phyloP scores from a whole-genome alignment of 208 protist species.

The Wallacemonas sp. region DNA sequence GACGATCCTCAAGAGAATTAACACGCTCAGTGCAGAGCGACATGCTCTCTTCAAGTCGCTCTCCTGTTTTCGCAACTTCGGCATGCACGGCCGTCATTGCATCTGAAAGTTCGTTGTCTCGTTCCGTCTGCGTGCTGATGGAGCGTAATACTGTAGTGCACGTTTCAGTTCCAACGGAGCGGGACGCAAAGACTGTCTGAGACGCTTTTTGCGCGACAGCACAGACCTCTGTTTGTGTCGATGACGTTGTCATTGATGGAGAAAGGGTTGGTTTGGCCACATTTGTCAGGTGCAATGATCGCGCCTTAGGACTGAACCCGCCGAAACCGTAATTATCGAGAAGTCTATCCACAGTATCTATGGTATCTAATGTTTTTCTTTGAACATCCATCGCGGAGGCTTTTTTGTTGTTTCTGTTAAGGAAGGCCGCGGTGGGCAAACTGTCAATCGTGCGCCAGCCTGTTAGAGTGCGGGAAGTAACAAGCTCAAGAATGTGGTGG shows the following conservation, averaged over 20 bases:
- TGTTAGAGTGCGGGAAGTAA: no score
- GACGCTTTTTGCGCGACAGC: background rate
- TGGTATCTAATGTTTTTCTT: conserved; percentile 21
- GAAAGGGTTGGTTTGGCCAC: background rate
- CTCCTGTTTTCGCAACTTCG: no score
- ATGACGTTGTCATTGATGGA: background rate
- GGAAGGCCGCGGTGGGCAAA: no score
- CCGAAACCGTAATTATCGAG: conserved; percentile 12
- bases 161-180: background rate
- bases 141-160: background rate
- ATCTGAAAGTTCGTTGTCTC: background rate
- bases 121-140: background rate
- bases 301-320: background rate
- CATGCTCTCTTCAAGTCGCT: background rate
- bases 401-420: no score
- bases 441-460: no score
- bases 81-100: no score
- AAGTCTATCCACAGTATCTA: conserved; percentile 26
- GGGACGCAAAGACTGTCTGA: background rate
- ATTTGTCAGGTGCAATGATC: no score
- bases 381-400: background rate
- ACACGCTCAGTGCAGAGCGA: background rate
- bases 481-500: no score
- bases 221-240: background rate
- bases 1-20: no score